Conservation (phyloP, 1,139 yeast species). For the Entelexis sorbosivorans region DNA sequence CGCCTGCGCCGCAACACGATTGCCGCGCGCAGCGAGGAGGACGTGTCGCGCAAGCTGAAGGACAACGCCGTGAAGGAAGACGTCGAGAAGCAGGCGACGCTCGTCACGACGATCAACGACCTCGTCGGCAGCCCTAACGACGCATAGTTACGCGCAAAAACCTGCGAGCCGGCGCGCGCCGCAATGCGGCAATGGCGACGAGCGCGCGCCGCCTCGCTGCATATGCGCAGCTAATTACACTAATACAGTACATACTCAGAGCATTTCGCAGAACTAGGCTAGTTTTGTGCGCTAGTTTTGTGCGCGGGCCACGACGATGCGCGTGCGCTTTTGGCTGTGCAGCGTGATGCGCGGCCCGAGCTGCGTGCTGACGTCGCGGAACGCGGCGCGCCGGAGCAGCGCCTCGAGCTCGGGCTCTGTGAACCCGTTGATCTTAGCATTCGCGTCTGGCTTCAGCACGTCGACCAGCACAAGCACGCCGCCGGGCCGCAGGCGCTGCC, state of each 20-base stretch:
- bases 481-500: conserved; percentile 2
- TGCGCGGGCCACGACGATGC: conserved; percentile 5
- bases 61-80: conserved; percentile 44
- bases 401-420: not conserved
- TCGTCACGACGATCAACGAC: conserved; percentile 7
- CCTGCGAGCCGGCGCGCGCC: too few species aligned
- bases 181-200: too few species aligned
- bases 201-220: too few species aligned
- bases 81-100: conserved; percentile 37
- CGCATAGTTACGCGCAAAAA: too few species aligned
- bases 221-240: too few species aligned
- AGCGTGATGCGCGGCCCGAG: conserved; percentile 14
- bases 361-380: not conserved
- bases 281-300: too few species aligned
- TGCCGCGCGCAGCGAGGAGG: conserved; percentile 10
- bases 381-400: not conserved
- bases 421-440: conserved; percentile 7
- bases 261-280: too few species aligned
- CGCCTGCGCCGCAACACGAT: conserved; percentile 19
- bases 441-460: not conserved
- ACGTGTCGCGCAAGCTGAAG: conserved; percentile 32
- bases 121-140: not conserved
- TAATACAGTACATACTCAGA: too few species aligned
- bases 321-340: conserved; percentile 6
- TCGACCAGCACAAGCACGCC: conserved; percentile 15